A percentile compares a stretch with the other conserved stretches of the same genome.
Evolutionary conservation across 2,329 filamentous ascomycete genomes (phyloP).

Genomic region (Polytolypa hystricis): DNA sequence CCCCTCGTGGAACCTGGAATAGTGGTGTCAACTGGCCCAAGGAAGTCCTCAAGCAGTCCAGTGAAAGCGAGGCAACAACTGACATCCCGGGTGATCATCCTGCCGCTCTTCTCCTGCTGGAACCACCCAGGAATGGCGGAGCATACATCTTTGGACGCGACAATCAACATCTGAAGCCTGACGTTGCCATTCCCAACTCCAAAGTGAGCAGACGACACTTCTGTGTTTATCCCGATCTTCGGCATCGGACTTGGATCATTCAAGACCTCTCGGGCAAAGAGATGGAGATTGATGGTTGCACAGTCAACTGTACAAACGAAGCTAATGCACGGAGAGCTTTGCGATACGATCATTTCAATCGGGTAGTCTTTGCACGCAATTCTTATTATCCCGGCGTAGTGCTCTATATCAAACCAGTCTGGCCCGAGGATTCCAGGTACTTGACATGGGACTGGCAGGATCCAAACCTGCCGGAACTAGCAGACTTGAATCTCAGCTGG

Average conservation of each 20-base stretch:
- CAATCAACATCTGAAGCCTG: not conserved
- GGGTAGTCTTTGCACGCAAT: not conserved
- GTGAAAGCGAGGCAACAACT: not conserved
- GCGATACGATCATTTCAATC: not conserved
- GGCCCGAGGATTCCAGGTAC: conserved; percentile 1
- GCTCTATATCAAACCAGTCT: conserved; percentile 2
- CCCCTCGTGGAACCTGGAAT: conserved; percentile 2
- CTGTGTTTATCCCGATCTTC: conserved; percentile 2
- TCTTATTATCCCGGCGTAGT: not conserved
- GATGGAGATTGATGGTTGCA: too few species aligned
- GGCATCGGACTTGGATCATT: conserved; percentile 1
- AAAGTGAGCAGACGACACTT: conserved; percentile 1
- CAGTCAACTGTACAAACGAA: not conserved
- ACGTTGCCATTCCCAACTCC: not conserved
- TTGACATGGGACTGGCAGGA: conserved; percentile 1
- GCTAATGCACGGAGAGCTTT: not conserved
- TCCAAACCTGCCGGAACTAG: conserved; percentile 1
- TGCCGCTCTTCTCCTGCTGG: not conserved
- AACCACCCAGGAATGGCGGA: conserved; percentile 1
- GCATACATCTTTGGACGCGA: conserved; percentile 3
- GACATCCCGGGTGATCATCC: not conserved
- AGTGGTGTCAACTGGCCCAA: conserved; percentile 1
- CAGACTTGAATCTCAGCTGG: conserved; percentile 2
- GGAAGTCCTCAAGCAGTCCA: not conserved
- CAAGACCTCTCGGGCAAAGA: too few species aligned